Conservation (phyloP, 225 moss, liverwort and hornwort species). For the Physcomitrellopsis africana region DNA sequence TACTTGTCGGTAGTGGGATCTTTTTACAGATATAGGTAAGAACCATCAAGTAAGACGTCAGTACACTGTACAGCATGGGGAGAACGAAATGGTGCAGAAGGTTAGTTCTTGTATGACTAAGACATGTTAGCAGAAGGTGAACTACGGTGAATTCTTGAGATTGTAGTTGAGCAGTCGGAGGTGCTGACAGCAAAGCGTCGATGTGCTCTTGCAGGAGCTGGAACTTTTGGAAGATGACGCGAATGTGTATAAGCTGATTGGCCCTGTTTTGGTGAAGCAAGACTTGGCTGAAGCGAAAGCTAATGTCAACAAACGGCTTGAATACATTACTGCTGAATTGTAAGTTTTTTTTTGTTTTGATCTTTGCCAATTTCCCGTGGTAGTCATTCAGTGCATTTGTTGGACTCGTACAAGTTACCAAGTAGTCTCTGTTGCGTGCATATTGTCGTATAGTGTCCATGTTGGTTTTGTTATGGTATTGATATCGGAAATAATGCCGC, state of each 20-base stretch:
- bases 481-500: slow-evolving; percentile 7
- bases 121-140: not conserved
- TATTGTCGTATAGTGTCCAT: slow-evolving; percentile 8
- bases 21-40: slow-evolving; percentile 74
- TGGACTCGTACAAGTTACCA: not conserved
- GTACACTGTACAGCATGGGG: slow-evolving; percentile 98
- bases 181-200: slow-evolving; percentile 12
- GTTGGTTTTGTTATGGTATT: slow-evolving; percentile 10
- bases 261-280: slow-evolving; percentile 97
- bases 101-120: slow-evolving; percentile 32
- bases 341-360: slow-evolving; percentile 25
- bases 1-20: slow-evolving; percentile 15
- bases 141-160: slow-evolving; percentile 1
- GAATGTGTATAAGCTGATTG: slow-evolving; percentile 93
- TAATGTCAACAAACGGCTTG: slow-evolving; percentile 94
- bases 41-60: slow-evolving; percentile 97
- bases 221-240: slow-evolving; percentile 96
- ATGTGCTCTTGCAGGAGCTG: slow-evolving; percentile 67
- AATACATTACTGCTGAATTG: slow-evolving; percentile 91
- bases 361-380: not conserved
- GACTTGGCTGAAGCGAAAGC: slow-evolving; percentile 95
- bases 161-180: slow-evolving; percentile 20
- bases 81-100: slow-evolving; percentile 99
- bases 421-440: not conserved
- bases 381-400: not conserved